phyloP scores from a whole-genome alignment of 371 early-diverging fungal species.

The Apophysomyces elegans region DNA sequence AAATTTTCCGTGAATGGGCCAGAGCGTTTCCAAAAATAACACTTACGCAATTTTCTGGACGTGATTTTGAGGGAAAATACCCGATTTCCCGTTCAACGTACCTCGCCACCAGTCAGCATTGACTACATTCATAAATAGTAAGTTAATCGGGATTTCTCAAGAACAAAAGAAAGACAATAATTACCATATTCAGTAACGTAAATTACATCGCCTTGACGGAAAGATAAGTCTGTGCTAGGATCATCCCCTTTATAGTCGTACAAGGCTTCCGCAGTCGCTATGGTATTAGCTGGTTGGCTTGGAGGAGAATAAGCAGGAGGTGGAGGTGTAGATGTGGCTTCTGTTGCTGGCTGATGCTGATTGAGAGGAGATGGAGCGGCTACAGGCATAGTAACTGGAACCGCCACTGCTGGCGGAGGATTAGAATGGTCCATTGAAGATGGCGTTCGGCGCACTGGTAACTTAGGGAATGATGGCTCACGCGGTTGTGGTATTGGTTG shows the following conservation, averaged over 20 bases:
- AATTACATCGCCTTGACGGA: constrained; percentile 55
- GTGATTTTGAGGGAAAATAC: constrained; percentile 58
- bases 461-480: constrained; percentile 30
- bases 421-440: constrained; percentile 11
- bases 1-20: background rate
- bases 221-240: constrained; percentile 49
- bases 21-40: background rate
- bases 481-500: constrained; percentile 27
- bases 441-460: constrained; percentile 41
- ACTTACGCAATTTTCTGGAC: constrained; percentile 47
- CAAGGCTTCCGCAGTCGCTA: constrained; percentile 36
- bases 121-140: constrained; percentile 27
- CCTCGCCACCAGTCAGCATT: constrained; percentile 61
- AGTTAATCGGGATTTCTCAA: background rate
- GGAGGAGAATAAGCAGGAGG: constrained; percentile 37
- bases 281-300: constrained; percentile 11
- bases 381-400: constrained; percentile 1
- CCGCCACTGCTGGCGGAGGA: constrained; percentile 13
- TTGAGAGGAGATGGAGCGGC: constrained; percentile 21
- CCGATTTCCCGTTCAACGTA: constrained; percentile 41
- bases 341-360: constrained; percentile 9
- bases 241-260: constrained; percentile 56
- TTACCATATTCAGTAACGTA: constrained; percentile 57
- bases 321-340: constrained; percentile 19
- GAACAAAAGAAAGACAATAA: background rate